Base-by-base conservation (phyloP, 345 rosid genomes). In the Pistacia vera region DNA sequence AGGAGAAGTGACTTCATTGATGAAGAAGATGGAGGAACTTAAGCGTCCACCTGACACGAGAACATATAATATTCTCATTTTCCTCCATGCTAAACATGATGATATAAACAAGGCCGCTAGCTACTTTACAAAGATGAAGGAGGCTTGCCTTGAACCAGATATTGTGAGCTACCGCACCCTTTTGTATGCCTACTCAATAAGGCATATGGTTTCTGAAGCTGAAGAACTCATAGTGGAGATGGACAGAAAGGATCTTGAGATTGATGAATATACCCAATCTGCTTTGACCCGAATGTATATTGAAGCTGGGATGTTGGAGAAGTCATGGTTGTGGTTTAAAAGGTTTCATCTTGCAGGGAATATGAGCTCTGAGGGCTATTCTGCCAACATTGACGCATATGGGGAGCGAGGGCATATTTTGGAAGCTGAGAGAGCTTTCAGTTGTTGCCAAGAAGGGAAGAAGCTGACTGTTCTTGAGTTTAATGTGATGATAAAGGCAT, bases 401-500 rank as follows among this genome's bases (percentile, higher is more conserved):
- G 95, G 97, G 59, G 93, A 92, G 84, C 84, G 90, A 64, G 90
- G 97, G 20, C 83, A 86, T 80, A 70, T 81, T 73, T 51, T 71
- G 28, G 93, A 90, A 77, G 97, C 94, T 2, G 94, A 92, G 72
- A 86, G 77, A 62, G 90, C 84, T 71, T 92, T 91, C 60, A 48
- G 71, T 25, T 90, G 91, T 77, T 88, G 93, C 79, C 85, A 79
- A 80, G 90, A 88, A 82, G 75, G 55, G 66, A 86, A 81, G 67
- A 86, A 79, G 76, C 86, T 88, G 48, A 88, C 88, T 44, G 93
- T 92, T 71, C 84, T 88, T 46, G 93, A 81, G 85, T 88, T 84
- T 79, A 96, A 96, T 77, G 97, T 90, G 82, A 93, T 89, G 95
- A 86, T 93, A 58, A 96, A 93, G 90, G 97, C 95, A 4, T 96